Evolutionary conservation across 2,329 filamentous ascomycete genomes (phyloP), one percentile per base, ranked within the genome.

Genomic region (Xylaria polymorpha): DNA sequence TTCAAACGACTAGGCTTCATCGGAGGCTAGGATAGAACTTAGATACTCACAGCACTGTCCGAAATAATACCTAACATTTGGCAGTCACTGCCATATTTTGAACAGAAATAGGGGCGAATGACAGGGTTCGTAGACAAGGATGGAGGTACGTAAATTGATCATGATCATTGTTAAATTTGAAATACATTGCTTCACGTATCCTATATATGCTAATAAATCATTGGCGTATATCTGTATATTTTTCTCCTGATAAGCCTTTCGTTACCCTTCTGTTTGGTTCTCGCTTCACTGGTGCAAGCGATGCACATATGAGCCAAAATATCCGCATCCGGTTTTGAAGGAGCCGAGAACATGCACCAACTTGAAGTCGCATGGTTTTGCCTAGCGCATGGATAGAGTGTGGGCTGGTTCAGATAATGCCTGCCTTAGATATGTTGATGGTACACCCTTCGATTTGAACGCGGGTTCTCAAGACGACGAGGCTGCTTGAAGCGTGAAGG

Each of bases 161-260:
- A 9, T 53, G 57, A 53, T 55, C 14, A 22, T 63, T 48, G 44
- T 64, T 41, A 59, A 12, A 59, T 64, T 59, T 29, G 32, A 55
- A 44, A 59, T 60, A 60, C 35, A 29, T 41, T 20, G 32, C 53
- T 60, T n/a, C 18, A 12, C 1, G n/a, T 64, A 64, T 64, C 39
- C 41, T 50, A 55, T 56, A 39, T 50, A 55, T 56, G 46, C n/a
- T 22, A 25, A 51, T 58, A 63, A 20, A 37, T 57, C 18, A 39
- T 48, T 6, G 25, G 25, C 20, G 6, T 9, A 53, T 37, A 32
- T 55, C 18, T 29, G 22, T 55, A 18, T n/a, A 44, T n/a, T 8
- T 43, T 35, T 46, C 12, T 58, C 18, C 8, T 57, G n/a, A 46
- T 44, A 37, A 32, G 12, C 20, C 44, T n/a, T 29, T 51, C 59